Evolutionary conservation across 2,329 filamentous ascomycete genomes (phyloP).

Genomic region (Zasmidium cellare): DNA sequence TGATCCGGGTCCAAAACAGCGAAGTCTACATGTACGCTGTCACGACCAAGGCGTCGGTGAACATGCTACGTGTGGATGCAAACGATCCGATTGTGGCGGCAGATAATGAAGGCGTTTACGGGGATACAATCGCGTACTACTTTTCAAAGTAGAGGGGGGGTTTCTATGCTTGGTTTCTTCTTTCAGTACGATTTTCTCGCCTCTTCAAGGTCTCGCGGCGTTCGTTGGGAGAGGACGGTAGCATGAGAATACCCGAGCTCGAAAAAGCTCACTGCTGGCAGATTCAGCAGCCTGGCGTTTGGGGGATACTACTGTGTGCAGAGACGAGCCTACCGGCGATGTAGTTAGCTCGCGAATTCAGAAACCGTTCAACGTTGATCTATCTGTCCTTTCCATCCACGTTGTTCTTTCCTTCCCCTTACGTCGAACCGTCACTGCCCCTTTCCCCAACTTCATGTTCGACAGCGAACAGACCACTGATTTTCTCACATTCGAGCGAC

Average conservation of each 20-base stretch:
- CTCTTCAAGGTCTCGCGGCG: neutral
- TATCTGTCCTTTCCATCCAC: no score
- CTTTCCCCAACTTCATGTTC: no score
- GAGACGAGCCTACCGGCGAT: neutral
- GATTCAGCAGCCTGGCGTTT: neutral
- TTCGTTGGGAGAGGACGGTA: neutral
- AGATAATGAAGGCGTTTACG: conserved; percentile 52
- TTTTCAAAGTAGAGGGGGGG: neutral
- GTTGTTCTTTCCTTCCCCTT: no score
- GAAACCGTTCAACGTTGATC: no score
- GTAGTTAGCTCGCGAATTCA: no score
- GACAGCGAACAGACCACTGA: no score
- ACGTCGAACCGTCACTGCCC: no score
- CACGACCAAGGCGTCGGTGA: conserved; percentile 50
- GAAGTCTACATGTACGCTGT: conserved; percentile 50
- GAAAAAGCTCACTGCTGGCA: neutral
- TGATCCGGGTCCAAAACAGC: conserved; percentile 46
- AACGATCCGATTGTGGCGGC: conserved; percentile 39
- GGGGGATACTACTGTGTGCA: neutral
- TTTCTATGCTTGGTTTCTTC: neutral
- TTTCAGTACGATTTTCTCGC: no score
- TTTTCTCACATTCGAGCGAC: no score
- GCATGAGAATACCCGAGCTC: neutral
- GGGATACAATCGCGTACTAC: conserved; percentile 46
- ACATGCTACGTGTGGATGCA: conserved; percentile 47